phyloP scores from a whole-genome alignment of 2,329 filamentous ascomycete genomes.

The Xylariaceae sp. region DNA sequence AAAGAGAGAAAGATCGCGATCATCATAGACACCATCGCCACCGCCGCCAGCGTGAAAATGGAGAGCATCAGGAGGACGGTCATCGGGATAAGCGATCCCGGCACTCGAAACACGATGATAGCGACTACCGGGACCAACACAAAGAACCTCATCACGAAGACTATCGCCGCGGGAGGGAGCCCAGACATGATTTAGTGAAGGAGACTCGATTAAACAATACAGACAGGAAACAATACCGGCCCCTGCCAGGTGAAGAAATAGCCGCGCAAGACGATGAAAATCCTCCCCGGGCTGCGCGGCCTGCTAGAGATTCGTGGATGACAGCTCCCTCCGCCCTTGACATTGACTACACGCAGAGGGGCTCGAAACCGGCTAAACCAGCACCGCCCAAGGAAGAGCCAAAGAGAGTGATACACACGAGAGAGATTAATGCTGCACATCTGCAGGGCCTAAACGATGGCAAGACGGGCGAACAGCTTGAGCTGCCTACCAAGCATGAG shows the following conservation, averaged over 20 bases:
- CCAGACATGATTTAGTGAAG: constrained; percentile 34
- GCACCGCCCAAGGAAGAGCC: constrained; percentile 54
- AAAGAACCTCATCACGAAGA: constrained; percentile 33
- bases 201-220: constrained; percentile 40
- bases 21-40: constrained; percentile 35
- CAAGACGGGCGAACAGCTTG: constrained; percentile 49
- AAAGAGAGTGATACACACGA: constrained; percentile 68
- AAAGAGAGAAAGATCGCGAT: constrained; percentile 43
- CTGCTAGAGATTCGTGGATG: constrained; percentile 91
- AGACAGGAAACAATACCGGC: constrained; percentile 49
- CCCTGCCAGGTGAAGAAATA: constrained; percentile 49
- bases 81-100: constrained; percentile 64
- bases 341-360: constrained; percentile 73
- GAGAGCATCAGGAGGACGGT: constrained; percentile 45
- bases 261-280: constrained; percentile 29
- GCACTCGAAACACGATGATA: constrained; percentile 42
- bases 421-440: constrained; percentile 71
- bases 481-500: constrained; percentile 53
- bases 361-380: constrained; percentile 51
- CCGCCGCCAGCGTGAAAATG: constrained; percentile 35
- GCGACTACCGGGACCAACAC: constrained; percentile 43
- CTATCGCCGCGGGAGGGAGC: constrained; percentile 25
- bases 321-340: constrained; percentile 76
- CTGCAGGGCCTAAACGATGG: constrained; percentile 58
- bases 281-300: constrained; percentile 32